phyloP scores from a whole-genome alignment of 768 basidiomycete genomes.

The Sarcodon sp. region DNA sequence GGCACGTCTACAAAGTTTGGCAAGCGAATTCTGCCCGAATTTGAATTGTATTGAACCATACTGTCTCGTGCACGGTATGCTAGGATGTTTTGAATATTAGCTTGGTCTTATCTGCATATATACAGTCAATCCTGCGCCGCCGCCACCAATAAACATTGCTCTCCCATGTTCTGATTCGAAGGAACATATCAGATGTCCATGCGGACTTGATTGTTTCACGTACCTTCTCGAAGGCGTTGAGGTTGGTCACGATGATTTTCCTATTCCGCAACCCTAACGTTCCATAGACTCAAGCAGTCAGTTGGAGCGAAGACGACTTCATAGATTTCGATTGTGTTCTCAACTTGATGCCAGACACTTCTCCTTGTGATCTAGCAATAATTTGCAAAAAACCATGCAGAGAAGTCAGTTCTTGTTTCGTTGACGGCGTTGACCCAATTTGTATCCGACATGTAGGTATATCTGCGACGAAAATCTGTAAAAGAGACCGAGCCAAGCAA shows the following conservation, averaged over 20 bases:
- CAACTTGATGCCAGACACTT: conserved; percentile 27
- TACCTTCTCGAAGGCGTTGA: too few relatives aligned
- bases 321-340: conserved; percentile 26
- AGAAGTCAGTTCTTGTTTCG: conserved; percentile 26
- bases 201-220: too few relatives aligned
- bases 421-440: background rate
- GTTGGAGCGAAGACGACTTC: conserved; percentile 26
- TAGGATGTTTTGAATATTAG: background rate
- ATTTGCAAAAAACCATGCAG: conserved; percentile 46
- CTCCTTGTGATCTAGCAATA: conserved; percentile 40
- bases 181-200: too few relatives aligned
- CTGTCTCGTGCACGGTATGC: conserved; percentile 12
- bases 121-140: too few relatives aligned
- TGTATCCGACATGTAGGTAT: background rate
- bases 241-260: too few relatives aligned
- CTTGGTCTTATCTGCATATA: too few relatives aligned
- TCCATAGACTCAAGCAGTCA: background rate
- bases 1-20: conserved; percentile 6
- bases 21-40: conserved; percentile 12
- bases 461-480: too few relatives aligned
- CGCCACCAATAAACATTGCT: too few relatives aligned
- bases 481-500: too few relatives aligned
- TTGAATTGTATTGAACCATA: conserved; percentile 10
- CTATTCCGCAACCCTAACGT: too few relatives aligned
- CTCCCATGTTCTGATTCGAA: too few relatives aligned